Percentiles rank a stretch among this genome's conserved stretches.
phyloP scores from a whole-genome alignment of 1,284 basidiomycete genomes.

The Ceratorhiza oryzae-sativae region DNA sequence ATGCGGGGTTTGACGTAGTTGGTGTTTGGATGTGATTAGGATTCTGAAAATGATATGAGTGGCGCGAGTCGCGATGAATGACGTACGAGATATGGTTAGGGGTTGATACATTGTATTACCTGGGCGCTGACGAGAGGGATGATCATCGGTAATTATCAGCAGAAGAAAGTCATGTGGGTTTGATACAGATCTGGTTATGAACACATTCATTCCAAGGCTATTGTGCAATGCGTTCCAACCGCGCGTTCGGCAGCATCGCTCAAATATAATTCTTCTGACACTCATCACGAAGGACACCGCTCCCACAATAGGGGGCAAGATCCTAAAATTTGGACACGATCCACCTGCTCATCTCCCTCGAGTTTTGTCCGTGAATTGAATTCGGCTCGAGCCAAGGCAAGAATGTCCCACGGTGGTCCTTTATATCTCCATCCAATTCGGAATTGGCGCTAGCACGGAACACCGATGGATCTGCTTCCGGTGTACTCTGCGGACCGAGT shows the following conservation, averaged over 20 bases:
- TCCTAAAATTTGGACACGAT: background rate
- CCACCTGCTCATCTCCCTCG: background rate
- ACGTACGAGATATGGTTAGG: conserved; percentile 16
- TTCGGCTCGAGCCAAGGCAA: background rate
- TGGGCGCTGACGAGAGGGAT: background rate
- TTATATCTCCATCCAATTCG: background rate
- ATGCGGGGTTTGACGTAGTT: background rate
- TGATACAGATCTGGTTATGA: background rate
- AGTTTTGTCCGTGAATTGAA: background rate
- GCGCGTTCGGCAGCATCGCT: background rate
- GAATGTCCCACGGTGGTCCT: conserved; percentile 10
- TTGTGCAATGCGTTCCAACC: background rate
- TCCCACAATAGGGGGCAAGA: background rate
- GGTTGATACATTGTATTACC: background rate
- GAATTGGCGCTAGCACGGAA: background rate
- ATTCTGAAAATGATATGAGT: background rate
- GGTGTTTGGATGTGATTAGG: background rate
- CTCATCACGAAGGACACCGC: background rate
- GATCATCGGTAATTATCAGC: background rate
- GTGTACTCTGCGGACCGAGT: conserved; percentile 30
- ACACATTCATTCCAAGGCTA: background rate
- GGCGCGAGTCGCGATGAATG: background rate
- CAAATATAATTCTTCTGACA: background rate
- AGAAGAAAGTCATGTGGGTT: background rate
- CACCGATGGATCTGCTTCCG: conserved; percentile 22